phyloP scores from a whole-genome alignment of 2,329 filamentous ascomycete genomes.

The Talaromyces funiculosus region DNA sequence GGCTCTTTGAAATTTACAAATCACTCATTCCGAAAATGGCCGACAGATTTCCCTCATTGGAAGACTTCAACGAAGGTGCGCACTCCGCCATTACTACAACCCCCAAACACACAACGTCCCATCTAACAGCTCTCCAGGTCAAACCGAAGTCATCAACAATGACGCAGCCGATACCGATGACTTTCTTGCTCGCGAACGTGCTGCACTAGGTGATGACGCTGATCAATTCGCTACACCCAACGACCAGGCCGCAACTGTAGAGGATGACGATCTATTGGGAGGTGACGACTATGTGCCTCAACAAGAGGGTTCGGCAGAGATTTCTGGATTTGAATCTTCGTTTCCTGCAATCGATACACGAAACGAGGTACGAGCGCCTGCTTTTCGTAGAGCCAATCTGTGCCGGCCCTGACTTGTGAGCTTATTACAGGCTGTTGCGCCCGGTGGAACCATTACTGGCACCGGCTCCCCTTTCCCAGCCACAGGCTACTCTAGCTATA shows the following conservation, averaged over 20 bases:
- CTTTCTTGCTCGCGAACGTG: conserved; percentile 88
- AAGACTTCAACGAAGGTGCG: conserved; percentile 63
- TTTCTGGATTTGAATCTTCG: conserved; percentile 72
- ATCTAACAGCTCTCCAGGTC: conserved; percentile 28
- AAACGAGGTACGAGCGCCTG: conserved; percentile 57
- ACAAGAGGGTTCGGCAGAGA: conserved; percentile 36
- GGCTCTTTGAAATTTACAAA: not conserved
- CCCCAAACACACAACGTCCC: conserved; percentile 16
- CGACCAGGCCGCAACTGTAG: conserved; percentile 56
- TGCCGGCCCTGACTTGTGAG: not conserved
- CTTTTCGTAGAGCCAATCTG: not conserved
- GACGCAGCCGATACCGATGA: conserved; percentile 61
- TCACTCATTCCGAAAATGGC: conserved; percentile 53
- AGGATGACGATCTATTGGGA: conserved; percentile 66
- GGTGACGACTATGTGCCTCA: conserved; percentile 36
- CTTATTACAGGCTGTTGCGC: conserved; percentile 57
- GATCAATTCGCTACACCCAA: conserved; percentile 77
- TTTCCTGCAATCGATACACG: conserved; percentile 76
- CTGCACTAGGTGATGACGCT: conserved; percentile 84
- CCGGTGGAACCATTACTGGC: conserved; percentile 75
- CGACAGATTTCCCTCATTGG: conserved; percentile 71
- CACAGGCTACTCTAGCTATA: conserved; percentile 47
- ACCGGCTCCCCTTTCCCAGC: conserved; percentile 52
- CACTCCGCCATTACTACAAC: conserved; percentile 14
- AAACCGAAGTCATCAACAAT: conserved; percentile 29